Evolutionary conservation across 2,329 filamentous ascomycete species (phyloP).

Genomic region (Ophiostoma perfectum): DNA sequence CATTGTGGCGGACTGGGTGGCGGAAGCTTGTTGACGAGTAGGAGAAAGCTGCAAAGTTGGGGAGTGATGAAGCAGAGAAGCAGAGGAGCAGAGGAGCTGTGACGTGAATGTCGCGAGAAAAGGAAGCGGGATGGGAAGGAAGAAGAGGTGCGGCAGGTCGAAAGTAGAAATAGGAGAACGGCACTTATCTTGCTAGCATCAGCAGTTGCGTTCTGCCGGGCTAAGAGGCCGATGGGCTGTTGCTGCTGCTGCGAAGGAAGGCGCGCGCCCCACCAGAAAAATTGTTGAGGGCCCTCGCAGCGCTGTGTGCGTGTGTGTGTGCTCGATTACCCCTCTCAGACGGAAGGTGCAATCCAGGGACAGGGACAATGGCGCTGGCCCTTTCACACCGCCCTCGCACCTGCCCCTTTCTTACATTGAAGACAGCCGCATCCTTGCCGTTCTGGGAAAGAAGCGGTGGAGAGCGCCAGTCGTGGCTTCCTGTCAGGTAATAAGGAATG

Average conservation of each 20-base stretch:
- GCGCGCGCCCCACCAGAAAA: constrained; percentile 20
- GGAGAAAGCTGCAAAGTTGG: not conserved
- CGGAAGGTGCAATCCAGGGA: constrained; percentile 12
- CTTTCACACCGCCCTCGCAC: constrained; percentile 20
- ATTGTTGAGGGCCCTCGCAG: constrained; percentile 19
- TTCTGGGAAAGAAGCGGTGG: constrained; percentile 18
- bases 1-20: constrained; percentile 49
- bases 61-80: not conserved
- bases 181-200: constrained; percentile 1
- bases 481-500: not conserved
- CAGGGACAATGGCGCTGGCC: not conserved
- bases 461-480: constrained; percentile 15
- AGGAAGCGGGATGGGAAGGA: constrained; percentile 11
- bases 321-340: not conserved
- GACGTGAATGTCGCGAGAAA: constrained; percentile 8
- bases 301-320: too few species aligned
- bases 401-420: constrained; percentile 20
- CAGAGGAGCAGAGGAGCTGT: not conserved
- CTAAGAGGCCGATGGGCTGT: constrained; percentile 4
- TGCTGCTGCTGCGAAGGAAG: constrained; percentile 14
- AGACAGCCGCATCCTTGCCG: constrained; percentile 18
- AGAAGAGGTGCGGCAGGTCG: constrained; percentile 7
- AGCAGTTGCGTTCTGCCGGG: constrained; percentile 7
- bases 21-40: not conserved
- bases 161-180: constrained; percentile 4